Evolutionary conservation across 106 monocot species (phyloP).

Genomic region (Acorus gramineus): DNA sequence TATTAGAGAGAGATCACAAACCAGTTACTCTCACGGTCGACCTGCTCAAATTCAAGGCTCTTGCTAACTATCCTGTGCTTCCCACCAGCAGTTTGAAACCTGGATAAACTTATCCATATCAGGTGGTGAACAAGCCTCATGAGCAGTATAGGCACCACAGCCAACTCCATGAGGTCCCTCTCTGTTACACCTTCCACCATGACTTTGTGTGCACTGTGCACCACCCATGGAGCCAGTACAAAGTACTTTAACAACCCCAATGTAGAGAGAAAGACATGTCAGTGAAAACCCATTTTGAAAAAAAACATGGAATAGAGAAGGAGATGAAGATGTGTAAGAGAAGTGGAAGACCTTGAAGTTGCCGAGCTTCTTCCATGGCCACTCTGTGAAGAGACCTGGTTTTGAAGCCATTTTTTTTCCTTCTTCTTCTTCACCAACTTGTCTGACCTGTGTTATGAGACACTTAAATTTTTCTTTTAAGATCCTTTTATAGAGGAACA

Average conservation of each 20-base stretch:
- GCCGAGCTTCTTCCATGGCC: conserved; percentile 11
- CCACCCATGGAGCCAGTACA: conserved; percentile 30
- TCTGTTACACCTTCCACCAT: neutral
- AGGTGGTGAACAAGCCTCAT: conserved; percentile 29
- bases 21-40: conserved; percentile 59
- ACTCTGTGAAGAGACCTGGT: conserved; percentile 9
- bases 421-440: neutral
- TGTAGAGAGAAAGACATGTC: neutral
- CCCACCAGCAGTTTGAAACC: conserved; percentile 29
- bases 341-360: conserved; percentile 6
- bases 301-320: neutral
- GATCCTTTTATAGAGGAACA: no score
- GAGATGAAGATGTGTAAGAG: neutral
- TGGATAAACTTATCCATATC: conserved; percentile 38
- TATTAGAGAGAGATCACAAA: neutral
- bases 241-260: conserved; percentile 11
- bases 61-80: conserved; percentile 31
- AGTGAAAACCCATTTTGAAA: neutral
- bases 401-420: conserved; percentile 34
- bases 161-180: conserved; percentile 16
- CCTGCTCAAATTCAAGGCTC: conserved; percentile 42
- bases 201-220: conserved; percentile 22
- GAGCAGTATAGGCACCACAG: conserved; percentile 25
- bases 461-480: no score
- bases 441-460: no score